Base-by-base conservation (phyloP, 2,329 filamentous ascomycete genomes). In the Colletotrichum eremochloae region DNA sequence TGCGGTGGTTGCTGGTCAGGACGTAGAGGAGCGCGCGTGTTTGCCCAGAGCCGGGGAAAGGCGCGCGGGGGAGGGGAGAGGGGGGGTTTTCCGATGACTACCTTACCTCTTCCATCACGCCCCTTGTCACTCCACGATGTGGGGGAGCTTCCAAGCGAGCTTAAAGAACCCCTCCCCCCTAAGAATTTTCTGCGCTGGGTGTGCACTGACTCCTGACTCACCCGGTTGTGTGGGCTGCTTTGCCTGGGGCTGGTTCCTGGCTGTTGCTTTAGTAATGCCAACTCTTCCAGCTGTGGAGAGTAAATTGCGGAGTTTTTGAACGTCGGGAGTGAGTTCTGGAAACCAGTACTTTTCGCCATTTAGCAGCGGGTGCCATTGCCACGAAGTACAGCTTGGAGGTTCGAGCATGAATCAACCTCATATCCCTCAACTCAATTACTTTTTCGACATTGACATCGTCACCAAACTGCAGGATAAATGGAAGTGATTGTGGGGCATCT, bases 101-200 rank as follows among this genome's bases (percentile, higher is more conserved):
- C 52, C 53, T 36, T 15, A 42, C 53, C 55, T 38, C 44, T 29
- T 42, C 42, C 29, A 29, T 58, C 38, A 18, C 58, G 2, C 69
- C 52, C 56, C 46, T 33, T 69, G 42, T n/a, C 40, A 69, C 60
- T 69, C 69, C 60, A 69, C 60, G 60, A 64, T 72, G 69, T 69
- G 69, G 53, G 53, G 40, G 20, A 29, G 31, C 55, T 48, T 42
- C 4, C 20, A 2, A 24, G 58, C 57, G 53, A 31, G 58, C 15
- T 38, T 42, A 15, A 53, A 63, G 40, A 53, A 29, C 38, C n/a
- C 33, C 53, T 48, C 24, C 20, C 42, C 7, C 40, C 40, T 61
- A 12, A 55, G 52, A 46, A 42, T 42, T 52, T 57, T 46, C 52
- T 44, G 68, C 20, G 48, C 11, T 58, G 57, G 1, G 20, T 46